Base-by-base conservation (phyloP, 352 stramenopile genomes). In the Pythium vanterpoolii region DNA sequence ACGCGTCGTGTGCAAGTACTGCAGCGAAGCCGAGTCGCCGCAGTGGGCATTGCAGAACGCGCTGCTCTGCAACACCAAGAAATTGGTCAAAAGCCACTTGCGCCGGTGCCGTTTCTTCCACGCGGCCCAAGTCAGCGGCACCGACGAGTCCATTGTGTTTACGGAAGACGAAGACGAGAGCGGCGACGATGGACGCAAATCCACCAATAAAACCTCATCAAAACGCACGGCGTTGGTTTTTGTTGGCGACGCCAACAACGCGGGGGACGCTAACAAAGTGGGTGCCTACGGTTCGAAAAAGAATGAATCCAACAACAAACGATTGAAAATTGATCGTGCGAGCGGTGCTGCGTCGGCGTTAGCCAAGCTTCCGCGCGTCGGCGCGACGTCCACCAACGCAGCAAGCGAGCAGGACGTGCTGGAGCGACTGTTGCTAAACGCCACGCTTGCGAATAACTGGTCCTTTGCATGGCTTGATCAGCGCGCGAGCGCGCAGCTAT, bases 31-130 rank as follows among this genome's bases (percentile, higher is more conserved):
- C 53, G 61, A 68, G 61, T 68, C 61, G 33, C 61, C 61, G 31
- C 53, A 62, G 47, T 68, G 61, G 61, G 61, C 61, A 26, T 48
- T 63, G 13, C 53, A 68, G 61, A 53, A 68, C 54, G 53, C 61
- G 40, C 53, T 68, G 61, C 61, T 68, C n/a, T 68, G 61, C 48
- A 68, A 68, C 61, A 68, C 61, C 38, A 68, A 68, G 54, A 68
- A 68, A 40, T 54, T 68, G 39, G 61, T 68, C 31, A 68, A 68
- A 47, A 68, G 48, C 54, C 61, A 68, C 33, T 19, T 68, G 53
- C 46, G 61, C 8, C 61, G 61, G 30, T 68, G 61, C 48, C 61
- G 61, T 40, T 55, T 55, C 40, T 68, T 68, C 48, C 61, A 51
- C 31, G 53, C 54, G 3, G 61, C 61, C 24, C 53, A 63, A 26